Percentiles rank a stretch among this genome's conserved stretches.
Conservation (phyloP, 2,329 filamentous ascomycete species). For the Fonsecaea nubica region DNA sequence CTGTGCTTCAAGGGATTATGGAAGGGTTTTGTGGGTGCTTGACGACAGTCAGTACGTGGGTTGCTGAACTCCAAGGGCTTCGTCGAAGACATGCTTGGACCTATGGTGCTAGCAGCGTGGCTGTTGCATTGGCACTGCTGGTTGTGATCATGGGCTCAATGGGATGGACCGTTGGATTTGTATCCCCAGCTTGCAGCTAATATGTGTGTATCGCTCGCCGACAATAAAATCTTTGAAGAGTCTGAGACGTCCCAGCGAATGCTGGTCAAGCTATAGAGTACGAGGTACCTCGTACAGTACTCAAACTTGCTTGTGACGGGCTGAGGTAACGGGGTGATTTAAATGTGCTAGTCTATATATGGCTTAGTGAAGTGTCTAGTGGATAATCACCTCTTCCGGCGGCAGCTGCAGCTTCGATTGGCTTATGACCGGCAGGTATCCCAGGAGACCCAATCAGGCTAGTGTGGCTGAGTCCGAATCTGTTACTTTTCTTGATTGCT, state of each 20-base stretch:
- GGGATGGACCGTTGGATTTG: conserved; percentile 70
- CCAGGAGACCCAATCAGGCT: background rate
- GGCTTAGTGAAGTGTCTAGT: background rate
- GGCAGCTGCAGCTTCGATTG: background rate
- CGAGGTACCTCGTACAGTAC: too few species aligned
- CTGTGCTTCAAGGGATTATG: conserved; percentile 67
- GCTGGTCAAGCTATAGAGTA: too few species aligned
- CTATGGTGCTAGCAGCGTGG: conserved; percentile 59
- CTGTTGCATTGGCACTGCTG: conserved; percentile 64
- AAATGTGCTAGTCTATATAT: background rate
- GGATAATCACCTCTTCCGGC: background rate
- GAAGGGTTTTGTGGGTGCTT: conserved; percentile 70
- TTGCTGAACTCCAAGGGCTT: conserved; percentile 61
- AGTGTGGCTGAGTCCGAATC: background rate
- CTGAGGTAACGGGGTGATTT: background rate
- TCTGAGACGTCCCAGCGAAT: background rate
- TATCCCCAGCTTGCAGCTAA: conserved; percentile 27
- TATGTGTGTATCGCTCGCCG: background rate
- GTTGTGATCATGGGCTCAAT: conserved; percentile 77
- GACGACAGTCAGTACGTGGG: conserved; percentile 70
- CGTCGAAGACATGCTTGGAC: conserved; percentile 65
- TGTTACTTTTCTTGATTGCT: conserved; percentile 17
- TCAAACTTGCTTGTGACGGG: too few species aligned
- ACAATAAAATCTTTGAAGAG: background rate
- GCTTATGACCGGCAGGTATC: background rate